Evolutionary conservation across 441 rosid species (phyloP).

Genomic region (Melastoma candidum): DNA sequence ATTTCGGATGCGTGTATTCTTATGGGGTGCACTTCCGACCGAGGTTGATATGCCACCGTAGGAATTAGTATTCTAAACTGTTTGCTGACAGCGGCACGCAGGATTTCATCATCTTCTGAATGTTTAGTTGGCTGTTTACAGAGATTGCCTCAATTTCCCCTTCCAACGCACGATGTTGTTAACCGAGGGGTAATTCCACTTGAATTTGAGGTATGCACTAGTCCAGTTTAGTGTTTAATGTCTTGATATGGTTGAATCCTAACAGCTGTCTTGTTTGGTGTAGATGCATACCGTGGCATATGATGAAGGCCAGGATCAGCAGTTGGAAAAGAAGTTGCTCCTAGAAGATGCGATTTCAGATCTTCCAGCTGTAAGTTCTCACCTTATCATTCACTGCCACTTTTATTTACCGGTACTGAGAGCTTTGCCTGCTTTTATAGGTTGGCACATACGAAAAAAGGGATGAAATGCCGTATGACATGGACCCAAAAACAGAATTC

Average conservation of each 20-base stretch:
- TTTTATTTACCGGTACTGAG: neutral
- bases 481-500: constrained; percentile 43
- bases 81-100: neutral
- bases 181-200: constrained; percentile 44
- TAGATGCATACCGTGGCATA: constrained; percentile 23
- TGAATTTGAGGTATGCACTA: constrained; percentile 48
- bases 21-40: constrained; percentile 62
- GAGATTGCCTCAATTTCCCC: constrained; percentile 65
- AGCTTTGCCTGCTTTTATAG: constrained; percentile 19
- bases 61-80: neutral
- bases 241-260: neutral
- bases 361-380: constrained; percentile 43
- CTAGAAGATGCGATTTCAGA: constrained; percentile 57
- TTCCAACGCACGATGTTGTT: constrained; percentile 75
- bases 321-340: constrained; percentile 35
- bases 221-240: neutral
- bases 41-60: constrained; percentile 24
- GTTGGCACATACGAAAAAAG: constrained; percentile 38
- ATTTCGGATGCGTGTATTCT: constrained; percentile 63
- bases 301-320: constrained; percentile 5
- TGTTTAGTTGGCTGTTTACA: constrained; percentile 17
- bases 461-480: constrained; percentile 46
- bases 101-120: neutral
- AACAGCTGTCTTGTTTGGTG: neutral
- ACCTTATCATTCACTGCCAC: neutral